Base-by-base conservation (phyloP, 768 basidiomycete species). In the Mycena galopus region DNA sequence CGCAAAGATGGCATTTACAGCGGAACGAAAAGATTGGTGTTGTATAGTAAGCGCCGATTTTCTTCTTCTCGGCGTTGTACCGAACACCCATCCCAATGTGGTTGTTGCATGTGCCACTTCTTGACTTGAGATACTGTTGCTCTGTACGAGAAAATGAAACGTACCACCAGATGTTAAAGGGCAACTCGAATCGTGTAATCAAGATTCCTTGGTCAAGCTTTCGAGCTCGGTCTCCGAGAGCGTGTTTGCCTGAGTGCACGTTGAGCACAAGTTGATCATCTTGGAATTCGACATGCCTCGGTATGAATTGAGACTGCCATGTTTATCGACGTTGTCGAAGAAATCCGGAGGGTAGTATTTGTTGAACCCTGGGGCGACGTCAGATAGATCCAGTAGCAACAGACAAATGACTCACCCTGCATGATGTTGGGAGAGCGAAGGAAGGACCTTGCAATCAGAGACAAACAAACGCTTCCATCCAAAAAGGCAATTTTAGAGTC, bases 1-100 rank as follows among this genome's bases (percentile, higher is more conserved):
- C 91, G 79, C 98, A 99, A 1, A 98, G 84, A 81, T 98, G 97
- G 78, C 97, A 99, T 88, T 99, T 99, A 83, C 98, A 99, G 56
- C 96, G 89, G 81, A 99, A 99, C 8, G 93, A 94, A 79, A 86
- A 99, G 65, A 99, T 98, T 12, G 96, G 94, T 0, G 97, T 98
- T 8, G 95, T 95, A 79, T 93, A 96, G 82, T 99, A 99, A 69
- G 89, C 91, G 17, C 98, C 98, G 37, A 98, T 89, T 82, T 97
- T 98, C 86, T 94, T 94, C 90, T 99, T 99, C 82, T 99, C 97
- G 0, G 98, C 98, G 76, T 99, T 99, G 86, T 98, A 99, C n/a
- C 98, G 94, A 2, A 99, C 98, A 27, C 98, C 98, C 90, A 98
- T 98, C 14, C 98, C 98, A 61, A 99, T 95, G 84, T 99, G 98